Base-by-base conservation (phyloP, 1,139 yeast genomes). In the Lodderomyces margitis region DNA sequence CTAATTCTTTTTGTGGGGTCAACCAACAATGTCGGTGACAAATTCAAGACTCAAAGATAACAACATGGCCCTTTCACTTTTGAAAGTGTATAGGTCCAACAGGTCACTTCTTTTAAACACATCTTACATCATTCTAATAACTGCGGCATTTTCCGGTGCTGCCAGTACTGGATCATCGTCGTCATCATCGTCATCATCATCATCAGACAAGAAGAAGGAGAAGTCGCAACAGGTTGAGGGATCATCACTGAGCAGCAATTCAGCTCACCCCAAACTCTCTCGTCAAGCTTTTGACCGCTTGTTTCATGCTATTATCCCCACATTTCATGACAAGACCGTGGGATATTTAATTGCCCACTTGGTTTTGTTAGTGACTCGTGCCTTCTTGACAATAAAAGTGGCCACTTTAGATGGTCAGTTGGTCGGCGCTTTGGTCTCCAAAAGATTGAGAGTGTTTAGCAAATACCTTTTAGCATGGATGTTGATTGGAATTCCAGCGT, bases 381-480 rank as follows among this genome's bases (percentile, higher is more conserved):
- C 96, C 0, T 62, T 83, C 31, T 66, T 91, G 31, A 84, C 96
- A 2, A 73, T 91, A 40, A 81, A 83, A 55, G 94, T 89, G 17
- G 97, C 97, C 3, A 80, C 84, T 14, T 70, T 91, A 46, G 98
- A 91, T 61, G 97, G 98, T 53, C 72, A 74, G 55, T 68, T 91
- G 41, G 96, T 91, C 4, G 89, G 96, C 0, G 81, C 89, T 1
- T 71, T 91, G 49, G 88, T 91, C 25, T 77, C 84, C 34, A 88
- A 85, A 48, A 73, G 75, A 41, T 84, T 89, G 43, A 70, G 70
- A 38, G 73, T 72, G 38, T 91, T 91, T 56, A 66, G 84, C 43
- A 72, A 75, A 50, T 71, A 85, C 36, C 66, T 89, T 45, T 74
- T 79, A 1, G 74, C 80, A 58, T 91, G 97, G 97, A 80, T 91